Conservation (phyloP, 2,329 filamentous ascomycete species). For the Pseudonectria foliicola region DNA sequence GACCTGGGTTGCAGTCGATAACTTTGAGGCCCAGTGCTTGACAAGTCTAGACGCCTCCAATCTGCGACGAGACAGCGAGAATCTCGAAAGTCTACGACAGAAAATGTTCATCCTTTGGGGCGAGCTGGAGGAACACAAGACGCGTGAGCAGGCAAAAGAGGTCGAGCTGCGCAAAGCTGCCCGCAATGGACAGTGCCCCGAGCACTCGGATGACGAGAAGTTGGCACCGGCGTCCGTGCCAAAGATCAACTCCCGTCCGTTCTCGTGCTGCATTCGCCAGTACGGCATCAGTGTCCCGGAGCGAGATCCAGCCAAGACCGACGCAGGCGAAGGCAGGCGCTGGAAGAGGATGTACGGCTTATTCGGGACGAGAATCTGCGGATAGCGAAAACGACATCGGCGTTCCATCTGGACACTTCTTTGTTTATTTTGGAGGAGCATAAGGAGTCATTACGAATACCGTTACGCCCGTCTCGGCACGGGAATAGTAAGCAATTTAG, state of each 20-base stretch:
- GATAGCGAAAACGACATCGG: constrained; percentile 1
- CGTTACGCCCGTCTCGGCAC: too few relatives aligned
- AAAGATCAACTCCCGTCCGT: constrained; percentile 39
- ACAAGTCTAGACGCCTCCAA: constrained; percentile 41
- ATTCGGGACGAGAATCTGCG: constrained; percentile 54
- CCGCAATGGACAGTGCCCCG: constrained; percentile 26
- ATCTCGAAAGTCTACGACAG: constrained; percentile 53
- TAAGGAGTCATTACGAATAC: too few relatives aligned
- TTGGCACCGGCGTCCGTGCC: constrained; percentile 5
- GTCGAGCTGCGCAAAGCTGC: constrained; percentile 17
- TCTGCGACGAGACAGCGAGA: constrained; percentile 44
- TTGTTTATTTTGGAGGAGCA: too few relatives aligned
- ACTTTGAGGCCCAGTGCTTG: constrained; percentile 43
- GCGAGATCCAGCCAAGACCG: constrained; percentile 33
- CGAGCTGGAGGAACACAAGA: constrained; percentile 67
- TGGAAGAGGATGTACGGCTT: constrained; percentile 60
- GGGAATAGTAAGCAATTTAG: constrained; percentile 1
- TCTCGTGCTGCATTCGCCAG: constrained; percentile 64
- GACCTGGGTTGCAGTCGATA: constrained; percentile 64
- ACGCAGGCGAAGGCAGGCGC: constrained; percentile 37
- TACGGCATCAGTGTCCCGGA: constrained; percentile 52
- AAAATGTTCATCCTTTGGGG: constrained; percentile 79
- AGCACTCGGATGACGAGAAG: constrained; percentile 31
- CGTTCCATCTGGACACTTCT: too few relatives aligned
- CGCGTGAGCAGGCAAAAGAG: constrained; percentile 24